Percentiles rank a stretch among this genome's conserved stretches.
Conservation (phyloP, 148 eudicot species). For the Persicaria maculosa region DNA sequence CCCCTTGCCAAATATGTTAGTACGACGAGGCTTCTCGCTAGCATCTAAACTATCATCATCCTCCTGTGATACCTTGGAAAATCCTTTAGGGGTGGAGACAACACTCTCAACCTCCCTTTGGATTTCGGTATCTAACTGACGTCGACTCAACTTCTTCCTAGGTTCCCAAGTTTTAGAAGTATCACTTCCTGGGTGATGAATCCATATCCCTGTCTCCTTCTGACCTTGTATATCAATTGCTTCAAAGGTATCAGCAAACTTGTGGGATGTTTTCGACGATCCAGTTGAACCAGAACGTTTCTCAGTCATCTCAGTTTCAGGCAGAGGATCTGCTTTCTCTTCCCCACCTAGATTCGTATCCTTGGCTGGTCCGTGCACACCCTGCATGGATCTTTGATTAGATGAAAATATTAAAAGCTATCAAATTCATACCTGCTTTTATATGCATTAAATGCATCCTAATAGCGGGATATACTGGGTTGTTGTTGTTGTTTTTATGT, state of each 20-base stretch:
- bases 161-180: conserved; percentile 73
- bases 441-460: background rate
- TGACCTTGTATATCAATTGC: conserved; percentile 66
- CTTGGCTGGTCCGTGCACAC: conserved; percentile 20
- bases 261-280: conserved; percentile 21
- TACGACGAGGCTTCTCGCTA: conserved; percentile 20
- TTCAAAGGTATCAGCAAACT: conserved; percentile 38
- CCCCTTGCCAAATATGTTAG: conserved; percentile 39
- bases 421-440: background rate
- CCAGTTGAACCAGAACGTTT: conserved; percentile 15
- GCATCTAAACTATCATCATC: conserved; percentile 26
- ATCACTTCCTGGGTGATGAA: conserved; percentile 78
- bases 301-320: conserved; percentile 21
- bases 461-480: too few relatives aligned
- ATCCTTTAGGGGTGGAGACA: conserved; percentile 25
- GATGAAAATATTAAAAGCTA: background rate
- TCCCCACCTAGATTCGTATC: conserved; percentile 19
- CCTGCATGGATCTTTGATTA: conserved; percentile 26
- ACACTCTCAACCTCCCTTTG: conserved; percentile 17
- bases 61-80: conserved; percentile 16
- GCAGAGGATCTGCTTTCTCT: conserved; percentile 17
- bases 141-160: conserved; percentile 53
- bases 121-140: conserved; percentile 29
- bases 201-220: conserved; percentile 78
- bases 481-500: too few relatives aligned